These are phyloP conservation scores for Aspergillus coremiiformis DNA, from an alignment of 495 filamentous ascomycete genomes.

Conservation along the genomic window DNA sequence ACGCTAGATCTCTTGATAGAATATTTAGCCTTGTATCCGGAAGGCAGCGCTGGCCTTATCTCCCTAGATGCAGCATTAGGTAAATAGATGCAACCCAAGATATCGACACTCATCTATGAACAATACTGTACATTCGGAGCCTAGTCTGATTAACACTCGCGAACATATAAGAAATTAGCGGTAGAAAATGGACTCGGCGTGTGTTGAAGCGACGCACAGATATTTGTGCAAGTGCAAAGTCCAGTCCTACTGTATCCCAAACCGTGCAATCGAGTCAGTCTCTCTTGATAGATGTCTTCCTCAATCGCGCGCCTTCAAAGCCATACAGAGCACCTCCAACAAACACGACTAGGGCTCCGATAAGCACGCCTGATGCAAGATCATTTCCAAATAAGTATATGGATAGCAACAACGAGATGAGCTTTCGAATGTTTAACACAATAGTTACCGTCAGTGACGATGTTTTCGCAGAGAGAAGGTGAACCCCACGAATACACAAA, in stretches of 20 bases:
- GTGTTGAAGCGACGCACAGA: background rate
- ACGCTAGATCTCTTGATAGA: background rate
- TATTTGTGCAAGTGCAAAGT: background rate
- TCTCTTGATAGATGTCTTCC: slow-evolving; percentile 20
- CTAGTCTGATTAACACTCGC: background rate
- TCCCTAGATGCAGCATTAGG: background rate
- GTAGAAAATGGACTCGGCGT: background rate
- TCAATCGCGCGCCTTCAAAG: slow-evolving; percentile 52
- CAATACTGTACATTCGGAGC: background rate
- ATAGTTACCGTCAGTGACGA: slow-evolving; percentile 94
- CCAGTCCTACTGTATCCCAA: too few species aligned
- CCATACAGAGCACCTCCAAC: slow-evolving; percentile 82
- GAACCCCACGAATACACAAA: slow-evolving; percentile 89
- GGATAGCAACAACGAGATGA: slow-evolving; percentile 84
- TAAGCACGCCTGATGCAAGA: slow-evolving; percentile 62
- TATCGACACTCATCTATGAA: background rate
- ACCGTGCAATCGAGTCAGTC: too few species aligned
- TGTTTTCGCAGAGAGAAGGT: slow-evolving; percentile 74
- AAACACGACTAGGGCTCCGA: slow-evolving; percentile 82
- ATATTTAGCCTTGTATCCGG: background rate
- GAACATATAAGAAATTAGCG: background rate
- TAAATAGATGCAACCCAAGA: too few species aligned
- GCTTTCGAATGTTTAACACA: slow-evolving; percentile 87
- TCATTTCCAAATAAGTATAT: slow-evolving; percentile 89
- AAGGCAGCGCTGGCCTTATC: background rate